Conservation (phyloP, 176 grass and related monocot species). For the Aechmea fasciata region DNA sequence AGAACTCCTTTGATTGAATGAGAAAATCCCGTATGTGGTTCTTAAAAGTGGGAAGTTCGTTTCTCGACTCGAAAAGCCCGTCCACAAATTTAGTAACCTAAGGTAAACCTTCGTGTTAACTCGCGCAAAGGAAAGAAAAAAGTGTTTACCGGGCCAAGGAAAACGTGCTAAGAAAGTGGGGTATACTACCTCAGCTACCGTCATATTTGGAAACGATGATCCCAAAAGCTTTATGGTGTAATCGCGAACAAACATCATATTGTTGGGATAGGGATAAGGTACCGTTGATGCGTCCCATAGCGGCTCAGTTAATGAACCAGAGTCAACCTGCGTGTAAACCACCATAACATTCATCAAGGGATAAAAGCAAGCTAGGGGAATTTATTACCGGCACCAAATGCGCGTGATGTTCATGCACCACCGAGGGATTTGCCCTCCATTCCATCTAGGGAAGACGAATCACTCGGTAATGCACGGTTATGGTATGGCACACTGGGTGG, state of each 20-base stretch:
- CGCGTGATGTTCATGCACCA: too few species aligned
- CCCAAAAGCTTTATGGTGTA: conserved; percentile 93
- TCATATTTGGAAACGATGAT: conserved; percentile 99
- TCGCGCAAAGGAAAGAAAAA: not conserved
- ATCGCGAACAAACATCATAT: conserved; percentile 87
- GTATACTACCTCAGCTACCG: conserved; percentile 45
- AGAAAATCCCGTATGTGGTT: conserved; percentile 97
- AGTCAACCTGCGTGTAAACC: conserved; percentile 62
- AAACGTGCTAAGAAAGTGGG: not conserved
- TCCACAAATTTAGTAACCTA: conserved; percentile 93
- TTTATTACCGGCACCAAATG: too few species aligned
- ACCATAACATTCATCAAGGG: conserved; percentile 6
- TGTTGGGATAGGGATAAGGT: conserved; percentile 69
- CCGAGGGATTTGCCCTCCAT: too few species aligned
- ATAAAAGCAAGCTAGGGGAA: not conserved
- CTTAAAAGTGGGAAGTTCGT: conserved; percentile 83
- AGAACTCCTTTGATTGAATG: conserved; percentile 98
- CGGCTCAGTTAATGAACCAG: conserved; percentile 63
- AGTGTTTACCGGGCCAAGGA: not conserved
- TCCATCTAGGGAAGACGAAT: too few species aligned
- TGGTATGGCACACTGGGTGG: too few species aligned
- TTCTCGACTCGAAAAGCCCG: conserved; percentile 76
- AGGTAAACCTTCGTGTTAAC: not conserved
- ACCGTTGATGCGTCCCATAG: conserved; percentile 73
- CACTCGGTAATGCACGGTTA: too few species aligned